Evolutionary conservation across 176 grass and related monocot genomes (phyloP).

Genomic region (Poa pratensis): DNA sequence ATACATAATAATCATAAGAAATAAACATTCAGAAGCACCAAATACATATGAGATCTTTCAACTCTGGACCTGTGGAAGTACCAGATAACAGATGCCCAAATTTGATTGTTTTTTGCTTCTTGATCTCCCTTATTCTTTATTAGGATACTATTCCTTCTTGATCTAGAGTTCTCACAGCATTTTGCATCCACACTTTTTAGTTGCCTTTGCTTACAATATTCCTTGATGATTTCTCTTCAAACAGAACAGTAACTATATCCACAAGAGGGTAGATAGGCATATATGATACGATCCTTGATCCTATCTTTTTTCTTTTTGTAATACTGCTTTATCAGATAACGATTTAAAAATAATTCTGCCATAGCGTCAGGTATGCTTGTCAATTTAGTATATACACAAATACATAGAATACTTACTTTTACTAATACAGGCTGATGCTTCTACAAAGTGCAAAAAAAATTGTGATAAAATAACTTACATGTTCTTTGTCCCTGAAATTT

Average conservation of each 20-base stretch:
- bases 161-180: constrained; percentile 1
- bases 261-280: background rate
- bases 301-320: background rate
- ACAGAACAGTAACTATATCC: constrained; percentile 17
- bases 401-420: background rate
- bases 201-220: constrained; percentile 20
- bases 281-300: constrained; percentile 21
- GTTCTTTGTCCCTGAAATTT: constrained; percentile 34
- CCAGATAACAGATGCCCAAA: constrained; percentile 8
- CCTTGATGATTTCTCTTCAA: constrained; percentile 29
- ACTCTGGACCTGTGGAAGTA: constrained; percentile 27
- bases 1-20: constrained; percentile 7
- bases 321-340: background rate
- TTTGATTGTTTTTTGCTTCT: constrained; percentile 3
- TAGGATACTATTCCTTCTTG: background rate
- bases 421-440: background rate
- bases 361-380: background rate
- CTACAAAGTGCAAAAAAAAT: background rate
- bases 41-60: background rate
- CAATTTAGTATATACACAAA: background rate
- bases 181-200: background rate
- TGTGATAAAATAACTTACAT: constrained; percentile 2
- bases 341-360: background rate
- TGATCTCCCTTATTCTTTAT: background rate
- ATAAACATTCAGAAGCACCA: constrained; percentile 17